Evolutionary conservation across 352 stramenopile species (phyloP).

Genomic region (Globisporangium mamillatum): DNA sequence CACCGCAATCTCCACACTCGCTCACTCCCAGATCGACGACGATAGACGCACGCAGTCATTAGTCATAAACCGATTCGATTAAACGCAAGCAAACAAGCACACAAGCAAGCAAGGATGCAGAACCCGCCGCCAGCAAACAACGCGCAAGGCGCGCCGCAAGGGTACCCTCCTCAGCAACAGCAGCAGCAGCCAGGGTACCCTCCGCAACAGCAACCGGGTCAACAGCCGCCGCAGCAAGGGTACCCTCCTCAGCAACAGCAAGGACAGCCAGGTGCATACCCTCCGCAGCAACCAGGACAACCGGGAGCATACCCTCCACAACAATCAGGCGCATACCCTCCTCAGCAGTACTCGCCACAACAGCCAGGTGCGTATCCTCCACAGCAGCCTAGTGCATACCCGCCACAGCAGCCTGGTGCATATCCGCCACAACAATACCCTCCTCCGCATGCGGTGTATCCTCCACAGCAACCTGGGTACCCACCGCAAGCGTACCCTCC

Average conservation of each 20-base stretch:
- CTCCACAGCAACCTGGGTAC: background rate
- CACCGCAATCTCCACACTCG: background rate
- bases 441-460: background rate
- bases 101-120: background rate
- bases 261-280: constrained; percentile 17
- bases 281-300: constrained; percentile 14
- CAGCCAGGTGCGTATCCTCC: constrained; percentile 18
- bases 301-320: background rate
- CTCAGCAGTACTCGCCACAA: constrained; percentile 20
- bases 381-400: constrained; percentile 11
- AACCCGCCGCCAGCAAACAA: constrained; percentile 1
- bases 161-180: background rate
- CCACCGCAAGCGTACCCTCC: constrained; percentile 2
- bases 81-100: background rate
- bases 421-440: constrained; percentile 14
- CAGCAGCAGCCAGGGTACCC: background rate
- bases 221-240: background rate
- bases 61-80: background rate
- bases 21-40: constrained; percentile 1
- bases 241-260: background rate
- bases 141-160: constrained; percentile 1
- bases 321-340: constrained; percentile 8
- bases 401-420: background rate
- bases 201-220: background rate
- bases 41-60: too few relatives aligned